Base-by-base conservation (phyloP, 2,329 filamentous ascomycete genomes). In the Ophiostoma tasmaniense region DNA sequence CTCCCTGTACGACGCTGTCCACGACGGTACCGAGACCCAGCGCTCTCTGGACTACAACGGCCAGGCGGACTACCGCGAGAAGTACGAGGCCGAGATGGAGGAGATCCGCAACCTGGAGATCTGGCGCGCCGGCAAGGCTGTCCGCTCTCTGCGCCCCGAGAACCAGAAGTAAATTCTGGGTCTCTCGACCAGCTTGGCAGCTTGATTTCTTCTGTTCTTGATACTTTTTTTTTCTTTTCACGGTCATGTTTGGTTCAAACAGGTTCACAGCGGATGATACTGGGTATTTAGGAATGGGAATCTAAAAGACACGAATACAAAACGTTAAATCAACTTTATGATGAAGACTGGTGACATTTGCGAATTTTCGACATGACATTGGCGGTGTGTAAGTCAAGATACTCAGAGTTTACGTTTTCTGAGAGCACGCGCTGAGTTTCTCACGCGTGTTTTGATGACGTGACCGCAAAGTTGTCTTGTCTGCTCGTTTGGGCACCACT, bases 21-120 rank as follows among this genome's bases (percentile, higher is more conserved):
- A 88, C 81, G 88, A 93, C 77, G 95, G 95, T 79, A 89, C 87
- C 78, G 95, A 99, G 90, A 99, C 95, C 78, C 85, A 95, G 89
- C 89, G 95, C 81, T 95, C 92, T 72, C 90, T 99, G 78, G 93
- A 97, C 78, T 99, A 96, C 88, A 98, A 98, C 87, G 87, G 90
- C 79, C 92, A 96, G 83, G 84, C 87, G 75, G 93, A 99, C 83
- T 99, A 99, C 89, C 90, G 95, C 77, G 86, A 97, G 86, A 93
- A 91, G 84, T 99, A 93, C 82, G 93, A 97, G 88, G 88, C 92
- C 79, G 95, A 99, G 90, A 91, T 99, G 89, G 86, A 97, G 84
- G 95, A 98, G 86, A 98, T 99, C 84, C 91, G 94, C 78, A 87
- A 93, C 79, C 85, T 99, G 78, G 95, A 99, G 88, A 99, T 99